Evolutionary conservation across 2,329 filamentous ascomycete species (phyloP).

Genomic region (Knufia fluminis): DNA sequence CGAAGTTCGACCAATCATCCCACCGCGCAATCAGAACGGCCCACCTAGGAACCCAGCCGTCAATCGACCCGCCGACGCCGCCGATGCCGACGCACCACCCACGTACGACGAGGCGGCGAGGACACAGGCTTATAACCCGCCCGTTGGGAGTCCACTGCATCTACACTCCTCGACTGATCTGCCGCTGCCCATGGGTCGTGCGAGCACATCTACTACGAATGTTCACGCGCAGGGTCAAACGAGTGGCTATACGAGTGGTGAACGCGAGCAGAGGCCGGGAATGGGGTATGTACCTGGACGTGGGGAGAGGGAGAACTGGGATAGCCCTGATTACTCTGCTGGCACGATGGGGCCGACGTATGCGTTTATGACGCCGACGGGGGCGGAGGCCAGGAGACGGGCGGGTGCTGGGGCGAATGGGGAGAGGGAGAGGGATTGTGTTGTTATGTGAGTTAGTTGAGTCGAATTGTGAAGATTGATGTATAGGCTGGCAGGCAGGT

Average conservation of each 20-base stretch:
- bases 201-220: conserved; percentile 9
- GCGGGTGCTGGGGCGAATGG: neutral
- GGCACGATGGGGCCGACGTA: neutral
- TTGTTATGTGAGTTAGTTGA: conserved; percentile 10
- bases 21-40: conserved; percentile 30
- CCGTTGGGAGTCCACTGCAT: conserved; percentile 37
- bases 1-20: conserved; percentile 37
- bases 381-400: neutral
- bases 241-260: neutral
- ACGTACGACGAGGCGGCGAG: conserved; percentile 57
- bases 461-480: neutral
- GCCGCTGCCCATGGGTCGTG: conserved; percentile 12
- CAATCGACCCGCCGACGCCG: conserved; percentile 27
- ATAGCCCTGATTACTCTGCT: neutral
- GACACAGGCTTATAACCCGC: conserved; percentile 47
- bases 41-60: conserved; percentile 14
- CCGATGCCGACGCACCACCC: conserved; percentile 47
- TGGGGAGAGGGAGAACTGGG: neutral
- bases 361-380: neutral
- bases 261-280: neutral
- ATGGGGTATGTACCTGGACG: neutral
- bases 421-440: conserved; percentile 9
- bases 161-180: conserved; percentile 19
- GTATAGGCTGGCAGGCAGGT: no score
- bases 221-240: conserved; percentile 9